phyloP scores from a whole-genome alignment of 768 basidiomycete species.

The Amanita phalloides region DNA sequence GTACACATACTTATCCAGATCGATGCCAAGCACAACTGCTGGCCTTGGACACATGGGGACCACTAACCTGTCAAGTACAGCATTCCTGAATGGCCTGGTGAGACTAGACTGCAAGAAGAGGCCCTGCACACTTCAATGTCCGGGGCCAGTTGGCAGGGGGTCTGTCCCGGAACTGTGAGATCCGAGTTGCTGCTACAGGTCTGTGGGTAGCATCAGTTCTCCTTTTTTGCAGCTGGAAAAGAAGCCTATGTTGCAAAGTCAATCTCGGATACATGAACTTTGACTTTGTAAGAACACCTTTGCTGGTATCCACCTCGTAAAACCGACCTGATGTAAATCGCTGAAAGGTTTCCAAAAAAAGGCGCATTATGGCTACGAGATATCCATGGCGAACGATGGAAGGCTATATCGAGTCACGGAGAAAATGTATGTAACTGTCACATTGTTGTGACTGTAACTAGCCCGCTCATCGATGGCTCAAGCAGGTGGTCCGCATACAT shows the following conservation, averaged over 20 bases:
- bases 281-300: too few relatives aligned
- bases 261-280: slow-evolving; percentile 24
- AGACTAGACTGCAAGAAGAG: slow-evolving; percentile 50
- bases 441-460: too few relatives aligned
- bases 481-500: too few relatives aligned
- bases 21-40: slow-evolving; percentile 23
- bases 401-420: too few relatives aligned
- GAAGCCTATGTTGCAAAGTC: slow-evolving; percentile 37
- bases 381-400: too few relatives aligned
- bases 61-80: slow-evolving; percentile 50
- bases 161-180: slow-evolving; percentile 40
- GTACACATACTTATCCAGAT: slow-evolving; percentile 32
- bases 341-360: too few relatives aligned
- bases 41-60: too few relatives aligned
- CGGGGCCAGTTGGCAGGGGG: slow-evolving; percentile 40
- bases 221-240: background rate
- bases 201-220: slow-evolving; percentile 19
- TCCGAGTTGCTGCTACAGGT: slow-evolving; percentile 34
- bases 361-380: too few relatives aligned
- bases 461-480: too few relatives aligned
- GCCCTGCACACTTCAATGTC: slow-evolving; percentile 54
- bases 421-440: too few relatives aligned
- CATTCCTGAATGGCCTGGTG: slow-evolving; percentile 52
- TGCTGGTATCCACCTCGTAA: too few relatives aligned
- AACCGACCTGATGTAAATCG: too few relatives aligned